A percentile compares a stretch with the other conserved stretches of the same genome.
These are phyloP conservation scores for Eustoma russellianum DNA, from an alignment of 257 asterid species.

Conservation along the genomic window DNA sequence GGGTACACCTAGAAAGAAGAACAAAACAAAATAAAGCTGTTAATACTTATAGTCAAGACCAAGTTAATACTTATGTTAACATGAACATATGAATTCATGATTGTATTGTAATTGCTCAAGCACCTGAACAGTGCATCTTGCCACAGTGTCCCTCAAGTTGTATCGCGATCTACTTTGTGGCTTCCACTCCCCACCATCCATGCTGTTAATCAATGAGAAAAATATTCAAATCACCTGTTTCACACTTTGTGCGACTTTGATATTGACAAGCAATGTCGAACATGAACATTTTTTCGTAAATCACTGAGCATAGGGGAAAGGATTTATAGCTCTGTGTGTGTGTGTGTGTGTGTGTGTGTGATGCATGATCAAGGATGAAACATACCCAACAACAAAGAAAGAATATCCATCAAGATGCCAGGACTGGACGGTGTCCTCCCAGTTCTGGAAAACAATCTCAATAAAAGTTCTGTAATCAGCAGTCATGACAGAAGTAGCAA, in stretches of 20 bases:
- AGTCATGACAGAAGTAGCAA: slow-evolving; percentile 68
- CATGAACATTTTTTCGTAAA: too few species aligned
- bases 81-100: background rate
- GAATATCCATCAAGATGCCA: slow-evolving; percentile 90
- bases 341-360: background rate
- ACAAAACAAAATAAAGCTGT: too few species aligned
- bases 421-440: slow-evolving; percentile 75
- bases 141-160: slow-evolving; percentile 74
- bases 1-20: slow-evolving; percentile 81
- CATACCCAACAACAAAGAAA: slow-evolving; percentile 92
- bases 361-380: background rate
- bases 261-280: too few species aligned
- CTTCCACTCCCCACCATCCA: slow-evolving; percentile 93
- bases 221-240: too few species aligned
- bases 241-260: too few species aligned
- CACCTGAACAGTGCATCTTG: slow-evolving; percentile 79
- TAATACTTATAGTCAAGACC: background rate
- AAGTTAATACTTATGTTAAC: background rate
- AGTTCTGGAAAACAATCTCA: slow-evolving; percentile 84
- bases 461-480: slow-evolving; percentile 55
- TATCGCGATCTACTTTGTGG: slow-evolving; percentile 46
- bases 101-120: background rate
- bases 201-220: slow-evolving; percentile 25
- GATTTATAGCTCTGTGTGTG: too few species aligned
- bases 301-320: too few species aligned